These are phyloP conservation scores for Jamesozyma piceae DNA, from an alignment of 805 yeast genomes.

Conservation along the genomic window DNA sequence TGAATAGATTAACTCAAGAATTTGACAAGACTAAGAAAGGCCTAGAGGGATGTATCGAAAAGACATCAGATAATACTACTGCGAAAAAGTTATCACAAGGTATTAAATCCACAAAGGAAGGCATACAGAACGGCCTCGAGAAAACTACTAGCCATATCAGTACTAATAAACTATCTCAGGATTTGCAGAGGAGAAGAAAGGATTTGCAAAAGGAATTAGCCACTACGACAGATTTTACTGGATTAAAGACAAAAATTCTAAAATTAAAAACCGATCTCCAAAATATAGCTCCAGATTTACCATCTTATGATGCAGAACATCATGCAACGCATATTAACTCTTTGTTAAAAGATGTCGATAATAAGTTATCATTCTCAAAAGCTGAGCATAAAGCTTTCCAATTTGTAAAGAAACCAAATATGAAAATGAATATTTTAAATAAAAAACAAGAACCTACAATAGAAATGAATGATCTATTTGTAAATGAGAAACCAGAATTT, in stretches of 20 bases:
- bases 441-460: background rate
- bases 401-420: constrained; percentile 3
- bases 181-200: background rate
- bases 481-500: constrained; percentile 1
- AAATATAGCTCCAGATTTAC: constrained; percentile 8
- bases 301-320: constrained; percentile 15
- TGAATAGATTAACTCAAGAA: background rate
- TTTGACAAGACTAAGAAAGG: background rate
- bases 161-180: background rate
- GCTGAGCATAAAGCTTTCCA: background rate
- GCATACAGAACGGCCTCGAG: background rate
- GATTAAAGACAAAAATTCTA: constrained; percentile 4
- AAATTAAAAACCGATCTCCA: constrained; percentile 9
- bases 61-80: background rate
- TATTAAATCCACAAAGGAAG: background rate
- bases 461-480: background rate
- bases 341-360: constrained; percentile 10
- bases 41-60: background rate
- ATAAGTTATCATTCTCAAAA: background rate
- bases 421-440: background rate
- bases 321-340: constrained; percentile 11
- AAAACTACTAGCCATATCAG: background rate
- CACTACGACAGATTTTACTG: background rate
- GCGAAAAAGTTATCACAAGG: background rate
- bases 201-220: constrained; percentile 1